Conservation (phyloP, 1,139 yeast genomes). For the Saccharomyces hybrid region DNA sequence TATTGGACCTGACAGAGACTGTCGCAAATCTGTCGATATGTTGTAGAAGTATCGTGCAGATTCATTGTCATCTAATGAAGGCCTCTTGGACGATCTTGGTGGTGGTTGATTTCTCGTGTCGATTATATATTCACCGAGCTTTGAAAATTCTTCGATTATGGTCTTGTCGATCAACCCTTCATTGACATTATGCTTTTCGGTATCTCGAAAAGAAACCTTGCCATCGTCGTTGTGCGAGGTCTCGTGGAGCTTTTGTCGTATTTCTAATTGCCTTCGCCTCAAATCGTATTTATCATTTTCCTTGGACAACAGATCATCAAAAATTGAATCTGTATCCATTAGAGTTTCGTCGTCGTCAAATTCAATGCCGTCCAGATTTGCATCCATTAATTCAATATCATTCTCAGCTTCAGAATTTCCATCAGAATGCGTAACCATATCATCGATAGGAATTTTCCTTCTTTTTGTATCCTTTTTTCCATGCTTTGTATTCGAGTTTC, state of each 20-base stretch:
- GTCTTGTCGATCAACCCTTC: constrained; percentile 13
- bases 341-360: constrained; percentile 10
- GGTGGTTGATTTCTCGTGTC: constrained; percentile 13
- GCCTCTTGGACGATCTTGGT: constrained; percentile 21
- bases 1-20: not conserved
- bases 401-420: not conserved
- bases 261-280: not conserved
- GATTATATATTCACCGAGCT: constrained; percentile 15
- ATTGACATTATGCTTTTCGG: not conserved
- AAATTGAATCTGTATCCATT: constrained; percentile 25
- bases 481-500: not conserved
- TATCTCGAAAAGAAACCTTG: not conserved
- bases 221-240: not conserved
- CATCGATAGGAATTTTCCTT: not conserved
- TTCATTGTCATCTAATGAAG: constrained; percentile 9
- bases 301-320: constrained; percentile 23
- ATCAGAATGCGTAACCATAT: not conserved
- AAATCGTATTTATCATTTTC: constrained; percentile 9
- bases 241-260: not conserved
- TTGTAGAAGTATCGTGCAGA: not conserved
- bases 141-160: constrained; percentile 17
- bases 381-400: not conserved
- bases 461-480: not conserved
- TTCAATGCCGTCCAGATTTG: not conserved
- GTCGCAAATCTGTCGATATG: not conserved